Evolutionary conservation across 495 filamentous ascomycete species (phyloP).

Genomic region (Astrothelium subdiscretum): DNA sequence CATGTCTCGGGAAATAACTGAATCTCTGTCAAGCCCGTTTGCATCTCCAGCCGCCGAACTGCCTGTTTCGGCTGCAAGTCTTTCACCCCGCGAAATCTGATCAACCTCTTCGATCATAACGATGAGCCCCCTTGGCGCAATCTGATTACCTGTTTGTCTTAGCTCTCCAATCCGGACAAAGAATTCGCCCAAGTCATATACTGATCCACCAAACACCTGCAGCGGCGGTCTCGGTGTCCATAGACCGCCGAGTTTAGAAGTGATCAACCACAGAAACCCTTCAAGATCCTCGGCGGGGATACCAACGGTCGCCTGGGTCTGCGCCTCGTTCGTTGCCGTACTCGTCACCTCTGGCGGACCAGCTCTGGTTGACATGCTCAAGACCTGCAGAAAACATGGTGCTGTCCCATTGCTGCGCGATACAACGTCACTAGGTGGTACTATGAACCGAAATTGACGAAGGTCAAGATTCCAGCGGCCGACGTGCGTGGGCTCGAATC

Average conservation of each 20-base stretch:
- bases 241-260: neutral
- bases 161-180: neutral
- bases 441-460: neutral
- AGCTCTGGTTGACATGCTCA: neutral
- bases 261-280: neutral
- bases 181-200: neutral
- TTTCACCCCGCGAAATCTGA: neutral
- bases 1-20: neutral
- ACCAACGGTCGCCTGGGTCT: neutral
- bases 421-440: neutral
- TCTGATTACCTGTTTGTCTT: neutral
- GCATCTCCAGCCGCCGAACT: neutral
- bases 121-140: neutral
- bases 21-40: neutral
- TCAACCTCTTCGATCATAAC: neutral
- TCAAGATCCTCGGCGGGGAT: neutral
- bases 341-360: neutral
- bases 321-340: neutral
- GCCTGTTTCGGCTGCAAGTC: neutral
- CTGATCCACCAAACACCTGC: neutral
- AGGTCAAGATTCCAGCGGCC: neutral
- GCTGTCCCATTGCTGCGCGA: neutral
- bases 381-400: neutral
- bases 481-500: neutral
- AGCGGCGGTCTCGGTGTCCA: neutral